Evolutionary conservation across 768 basidiomycete genomes (phyloP), one percentile per base, ranked within the genome.

Genomic region (Phanerochaete carnosa): DNA sequence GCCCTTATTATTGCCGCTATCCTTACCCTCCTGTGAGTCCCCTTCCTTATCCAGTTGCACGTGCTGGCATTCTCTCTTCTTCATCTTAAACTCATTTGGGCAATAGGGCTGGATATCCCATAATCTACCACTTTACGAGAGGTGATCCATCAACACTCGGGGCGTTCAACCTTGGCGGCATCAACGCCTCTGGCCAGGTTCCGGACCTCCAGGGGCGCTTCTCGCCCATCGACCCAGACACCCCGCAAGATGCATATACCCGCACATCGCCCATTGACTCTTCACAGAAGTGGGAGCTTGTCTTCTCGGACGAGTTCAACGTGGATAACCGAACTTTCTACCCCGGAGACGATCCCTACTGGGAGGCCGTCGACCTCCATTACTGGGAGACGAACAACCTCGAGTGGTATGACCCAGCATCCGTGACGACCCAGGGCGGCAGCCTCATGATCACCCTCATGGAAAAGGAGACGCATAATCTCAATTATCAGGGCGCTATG

Each of bases 271-370:
- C 81, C 65, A 66, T 71, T 22, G 79, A 87, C 65, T 80, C 87
- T 25, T 75, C 76, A 12, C 43, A 56, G 11, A 73, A 80, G 64
- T 65, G 87, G 72, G 84, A 87, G 58, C 80, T 96, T 13, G 86
- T 94, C 3, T 95, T 93, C 72, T 92, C 90, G 43, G 94, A 95
- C 72, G 94, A 95, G 72, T 95, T 95, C 74, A 87, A 95, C 60
- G 76, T 75, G 8, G 86, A 89, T 4, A 88, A 89, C 16, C 84
- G 94, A 37, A 83, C 88, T 0, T 95, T 95, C 71, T 92, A 89
- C 72, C 87, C 87, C 52, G 81, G 83, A 23, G 92, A 95, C 70
- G 94, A 95, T 72, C 89, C 93, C 7, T 94, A 88, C 70, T 93
- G 92, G 92, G 91, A 93, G 72, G 92, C 90, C 43, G 87, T 79